Evolutionary conservation across 805 yeast species (phyloP), one percentile per base, ranked within the genome.

Genomic region (Candida ulmi): DNA sequence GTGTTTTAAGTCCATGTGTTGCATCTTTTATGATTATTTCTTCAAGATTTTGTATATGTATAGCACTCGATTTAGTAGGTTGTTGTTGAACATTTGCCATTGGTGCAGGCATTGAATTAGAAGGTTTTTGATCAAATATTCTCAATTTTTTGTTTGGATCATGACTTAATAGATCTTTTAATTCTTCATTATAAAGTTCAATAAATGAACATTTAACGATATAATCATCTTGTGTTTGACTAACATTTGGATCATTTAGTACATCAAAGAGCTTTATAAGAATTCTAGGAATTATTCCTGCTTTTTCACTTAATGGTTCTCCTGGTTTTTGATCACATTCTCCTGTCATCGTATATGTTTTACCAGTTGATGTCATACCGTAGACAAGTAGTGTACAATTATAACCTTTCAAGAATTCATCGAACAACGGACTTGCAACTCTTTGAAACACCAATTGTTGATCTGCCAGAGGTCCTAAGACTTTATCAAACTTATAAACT

Each of bases 291-390:
- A 80, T 77, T n/a, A 80, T 71, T 17, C 88, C 88, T 0, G 87
- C 83, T 19, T 71, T 61, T 16, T 69, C 69, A 36, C 66, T 62
- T 26, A 71, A 45, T 37, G 58, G 40, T 2, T 46, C 54, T 17
- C 58, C 60, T 36, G 54, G 54, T 33, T 55, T 50, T 26, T 55
- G 36, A 23, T 54, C 49, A 37, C 73, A 67, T 33, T 84, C 83
- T 5, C 95, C 95, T 2, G 84, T 77, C 93, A 79, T 78, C 11
- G 85, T 69, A 55, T 78, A 79, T 0, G 96, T 87, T 52, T 87
- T 88, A 19, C 95, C 95, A 0, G 95, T 84, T 1, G 95, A 93
- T 0, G 95, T 88, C 71, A 87, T 95, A 5, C 96, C 96, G 61
- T 88, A 88, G 0, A 93, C 95, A 48, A 88, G 69, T 23, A 87